A percentile compares a stretch with the other conserved stretches of the same genome.
phyloP scores from a whole-genome alignment of 352 stramenopile species.

The Phytopythium helicoides region DNA sequence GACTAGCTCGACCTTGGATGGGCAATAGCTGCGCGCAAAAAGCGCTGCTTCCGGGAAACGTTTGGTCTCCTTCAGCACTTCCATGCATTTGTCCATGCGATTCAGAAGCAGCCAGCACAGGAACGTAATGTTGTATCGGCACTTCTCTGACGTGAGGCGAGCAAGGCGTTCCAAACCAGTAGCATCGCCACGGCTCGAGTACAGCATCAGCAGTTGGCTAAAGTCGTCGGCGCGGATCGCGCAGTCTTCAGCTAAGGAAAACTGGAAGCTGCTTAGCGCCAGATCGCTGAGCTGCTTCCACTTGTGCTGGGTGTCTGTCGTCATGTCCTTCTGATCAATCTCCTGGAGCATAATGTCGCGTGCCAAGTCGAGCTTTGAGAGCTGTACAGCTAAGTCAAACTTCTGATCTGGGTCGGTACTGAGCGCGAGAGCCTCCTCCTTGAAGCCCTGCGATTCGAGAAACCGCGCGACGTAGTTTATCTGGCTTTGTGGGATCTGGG shows the following conservation, averaged over 20 bases:
- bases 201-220: slow-evolving; percentile 95
- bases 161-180: slow-evolving; percentile 90
- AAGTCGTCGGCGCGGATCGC: slow-evolving; percentile 94
- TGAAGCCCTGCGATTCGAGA: slow-evolving; percentile 98
- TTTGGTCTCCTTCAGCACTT: slow-evolving; percentile 94
- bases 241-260: slow-evolving; percentile 94
- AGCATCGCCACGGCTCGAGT: slow-evolving; percentile 94
- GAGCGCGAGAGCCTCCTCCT: slow-evolving; percentile 94
- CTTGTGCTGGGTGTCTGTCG: slow-evolving; percentile 95
- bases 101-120: slow-evolving; percentile 93
- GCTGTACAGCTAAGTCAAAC: slow-evolving; percentile 98
- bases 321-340: slow-evolving; percentile 79
- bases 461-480: slow-evolving; percentile 90
- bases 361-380: slow-evolving; percentile 94
- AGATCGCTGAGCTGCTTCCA: slow-evolving; percentile 97
- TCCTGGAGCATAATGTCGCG: slow-evolving; percentile 93
- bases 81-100: slow-evolving; percentile 93
- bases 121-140: slow-evolving; percentile 96
- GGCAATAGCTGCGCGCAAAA: slow-evolving; percentile 97
- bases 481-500: slow-evolving; percentile 88
- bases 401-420: slow-evolving; percentile 96
- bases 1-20: slow-evolving; percentile 93
- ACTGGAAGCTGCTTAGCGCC: slow-evolving; percentile 91
- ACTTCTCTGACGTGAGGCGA: slow-evolving; percentile 76
- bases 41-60: slow-evolving; percentile 97